Percentiles rank a stretch among this genome's conserved stretches.
phyloP scores from a whole-genome alignment of 495 filamentous ascomycete genomes.

The Wilcoxina mikolae region DNA sequence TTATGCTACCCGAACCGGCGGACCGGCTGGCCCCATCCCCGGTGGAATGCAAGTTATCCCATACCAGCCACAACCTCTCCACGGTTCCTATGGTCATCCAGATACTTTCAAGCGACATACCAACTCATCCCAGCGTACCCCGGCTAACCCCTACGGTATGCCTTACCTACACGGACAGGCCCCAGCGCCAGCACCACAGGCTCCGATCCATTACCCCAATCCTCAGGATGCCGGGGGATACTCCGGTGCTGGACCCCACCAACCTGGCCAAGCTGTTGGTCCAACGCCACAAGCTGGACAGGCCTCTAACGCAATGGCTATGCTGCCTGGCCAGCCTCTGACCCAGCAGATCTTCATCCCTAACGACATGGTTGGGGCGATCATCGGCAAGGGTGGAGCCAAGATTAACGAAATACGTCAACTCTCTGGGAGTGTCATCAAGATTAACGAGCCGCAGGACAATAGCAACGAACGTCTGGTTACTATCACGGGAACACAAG shows the following conservation, averaged over 20 bases:
- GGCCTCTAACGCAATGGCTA: conserved; percentile 55
- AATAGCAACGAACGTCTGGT: conserved; percentile 97
- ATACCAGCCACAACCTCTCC: conserved; percentile 81
- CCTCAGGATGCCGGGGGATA: conserved; percentile 52
- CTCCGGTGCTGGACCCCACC: conserved; percentile 60
- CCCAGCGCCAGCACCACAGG: conserved; percentile 45
- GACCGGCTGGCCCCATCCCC: conserved; percentile 77
- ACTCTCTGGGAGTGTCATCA: conserved; percentile 93
- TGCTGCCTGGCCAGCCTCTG: conserved; percentile 69
- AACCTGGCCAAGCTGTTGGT: conserved; percentile 49
- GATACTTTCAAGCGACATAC: conserved; percentile 69
- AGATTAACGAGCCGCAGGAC: conserved; percentile 98
- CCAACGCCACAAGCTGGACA: conserved; percentile 29
- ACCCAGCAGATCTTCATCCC: conserved; percentile 98
- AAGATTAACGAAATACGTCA: conserved; percentile 99
- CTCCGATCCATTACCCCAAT: conserved; percentile 59
- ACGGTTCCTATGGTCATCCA: conserved; percentile 80
- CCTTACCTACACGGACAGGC: conserved; percentile 55
- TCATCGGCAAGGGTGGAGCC: conserved; percentile 94
- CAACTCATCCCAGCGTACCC: conserved; percentile 46
- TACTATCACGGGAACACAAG: conserved; percentile 91
- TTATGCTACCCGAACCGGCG: conserved; percentile 89
- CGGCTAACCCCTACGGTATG: conserved; percentile 50
- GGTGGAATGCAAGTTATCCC: conserved; percentile 97
- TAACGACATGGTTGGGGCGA: conserved; percentile 98